Evolutionary conservation across 2,329 filamentous ascomycete genomes (phyloP), one percentile per base, ranked within the genome.

Genomic region (Neophaeococcomyces aloes): DNA sequence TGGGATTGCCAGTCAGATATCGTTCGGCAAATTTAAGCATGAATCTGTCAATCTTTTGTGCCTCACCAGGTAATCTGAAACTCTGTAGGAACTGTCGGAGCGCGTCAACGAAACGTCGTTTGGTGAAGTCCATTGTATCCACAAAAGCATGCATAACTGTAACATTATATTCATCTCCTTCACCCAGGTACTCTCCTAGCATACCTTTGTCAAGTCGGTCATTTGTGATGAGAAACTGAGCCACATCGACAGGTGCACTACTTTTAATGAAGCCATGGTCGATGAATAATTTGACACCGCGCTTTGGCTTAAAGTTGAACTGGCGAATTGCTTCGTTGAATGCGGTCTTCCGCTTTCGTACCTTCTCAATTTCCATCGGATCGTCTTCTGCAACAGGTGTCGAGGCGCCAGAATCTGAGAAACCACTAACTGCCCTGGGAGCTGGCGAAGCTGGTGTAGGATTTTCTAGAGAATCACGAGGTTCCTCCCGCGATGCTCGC

Each of bases 81-180:
- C 86, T 84, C 61, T 98, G 91, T 10, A 98, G 69, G 57, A 98
- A 98, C 46, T 86, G 81, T 29, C 91, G 79, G 19, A 98, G 68
- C 11, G 91, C 83, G 62, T 95, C 89, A 5, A 95, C 89, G 56
- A 98, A 98, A 2, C 88, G 81, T 44, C 81, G 86, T 62, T 88
- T 88, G 7, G 78, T 75, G 55, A 98, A 98, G 36, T 96, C 85
- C 87, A 98, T 95, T 15, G 73, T 68, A 56, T 98, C 89, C 10
- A 98, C 89, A 62, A 98, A 98, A 3, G 87, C 86, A 62, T 98
- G 91, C 91, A 98, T 98, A 54, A 86, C 94, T 49, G 89, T 86
- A 56, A 98, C 88, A 58, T 96, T 93, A 58, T 88, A 81, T 1
- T 86, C 73, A 8, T 98, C 89, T 27, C 87, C 91, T 63, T 98